Conservation (phyloP, 345 rosid genomes). For the Citrus sp. region DNA sequence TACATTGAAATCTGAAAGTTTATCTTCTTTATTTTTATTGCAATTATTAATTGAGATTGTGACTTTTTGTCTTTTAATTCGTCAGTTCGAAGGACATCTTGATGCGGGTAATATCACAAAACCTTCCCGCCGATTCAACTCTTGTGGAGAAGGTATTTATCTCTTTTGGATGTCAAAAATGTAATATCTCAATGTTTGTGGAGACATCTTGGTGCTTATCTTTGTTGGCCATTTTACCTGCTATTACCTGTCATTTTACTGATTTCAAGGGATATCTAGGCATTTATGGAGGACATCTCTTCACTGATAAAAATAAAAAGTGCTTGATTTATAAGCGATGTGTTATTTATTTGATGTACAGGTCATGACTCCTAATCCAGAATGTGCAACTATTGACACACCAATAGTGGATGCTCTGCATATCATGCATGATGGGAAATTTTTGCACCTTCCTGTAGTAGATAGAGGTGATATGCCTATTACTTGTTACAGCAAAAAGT, state of each 20-base stretch:
- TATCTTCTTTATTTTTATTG: slow-evolving; percentile 4
- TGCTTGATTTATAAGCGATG: not conserved
- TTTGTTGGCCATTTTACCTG: not conserved
- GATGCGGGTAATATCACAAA: slow-evolving; percentile 92
- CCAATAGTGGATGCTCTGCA: slow-evolving; percentile 97
- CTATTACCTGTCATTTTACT: not conserved
- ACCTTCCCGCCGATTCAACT: slow-evolving; percentile 70
- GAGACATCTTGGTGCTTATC: not conserved
- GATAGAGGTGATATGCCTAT: slow-evolving; percentile 55
- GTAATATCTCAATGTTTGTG: not conserved
- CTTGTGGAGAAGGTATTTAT: slow-evolving; percentile 72
- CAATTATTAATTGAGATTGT: slow-evolving; percentile 1
- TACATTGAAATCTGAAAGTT: not conserved
- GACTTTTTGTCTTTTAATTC: slow-evolving; percentile 16
- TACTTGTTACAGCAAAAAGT: slow-evolving; percentile 13
- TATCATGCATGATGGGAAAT: slow-evolving; percentile 93
- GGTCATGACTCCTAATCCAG: slow-evolving; percentile 99
- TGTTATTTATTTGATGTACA: slow-evolving; percentile 27
- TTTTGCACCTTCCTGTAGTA: slow-evolving; percentile 93
- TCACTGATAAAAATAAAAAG: not conserved
- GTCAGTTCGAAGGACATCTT: slow-evolving; percentile 91
- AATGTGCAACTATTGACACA: slow-evolving; percentile 79
- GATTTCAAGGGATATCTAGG: not conserved
- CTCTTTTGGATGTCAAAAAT: slow-evolving; percentile 1
- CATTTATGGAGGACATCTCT: not conserved